Base-by-base conservation (phyloP, 208 protist genomes). In the Leishmania gerbilli region DNA sequence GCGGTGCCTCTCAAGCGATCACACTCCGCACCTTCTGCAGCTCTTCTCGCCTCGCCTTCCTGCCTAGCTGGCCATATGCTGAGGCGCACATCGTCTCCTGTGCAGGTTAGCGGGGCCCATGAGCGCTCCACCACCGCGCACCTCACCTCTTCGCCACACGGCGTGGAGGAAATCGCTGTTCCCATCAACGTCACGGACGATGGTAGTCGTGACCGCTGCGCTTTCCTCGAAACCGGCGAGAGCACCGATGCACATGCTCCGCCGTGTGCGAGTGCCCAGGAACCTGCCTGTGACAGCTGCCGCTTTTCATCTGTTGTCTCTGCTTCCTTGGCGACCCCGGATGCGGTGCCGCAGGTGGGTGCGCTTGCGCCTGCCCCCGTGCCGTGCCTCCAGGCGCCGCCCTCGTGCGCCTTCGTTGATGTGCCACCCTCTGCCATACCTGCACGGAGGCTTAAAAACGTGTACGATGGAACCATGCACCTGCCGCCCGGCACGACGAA, bases 401-500 rank as follows among this genome's bases (percentile, higher is more conserved):
- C 27, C 4, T 13, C 34, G 9, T 11, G 53, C 72, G 64, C 58
- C 64, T 67, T 56, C 15, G 77, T 68, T 37, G 71, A 85, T 47
- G 82, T 86, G 56, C 82, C 77, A 1, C 72, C 78, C 11, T 51
- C 51, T 47, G 82, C 78, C 8, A 71, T 82, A 17, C 82, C 82
- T 49, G 82, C 68, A 6, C 64, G 67, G 45, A 62, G 58, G 62
- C 80, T 71, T 49, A 27, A 64, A 27, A 47, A 40, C 55, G 34
- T 82, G 27, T 86, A 82, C 60, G 74, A 79, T 40, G 78, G 74
- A 49, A 49, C 31, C n/a, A 11, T 79, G 3, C 42, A 79, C 27
- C 58, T 82, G 7, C 82, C 79, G 13, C 84, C 84, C 17, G 80
- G 80, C 19, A 77, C 34, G 65, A 82, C 75, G 37, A 95, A 95